Conservation (phyloP, 495 filamentous ascomycete genomes). For the Tuber umbilicatum region DNA sequence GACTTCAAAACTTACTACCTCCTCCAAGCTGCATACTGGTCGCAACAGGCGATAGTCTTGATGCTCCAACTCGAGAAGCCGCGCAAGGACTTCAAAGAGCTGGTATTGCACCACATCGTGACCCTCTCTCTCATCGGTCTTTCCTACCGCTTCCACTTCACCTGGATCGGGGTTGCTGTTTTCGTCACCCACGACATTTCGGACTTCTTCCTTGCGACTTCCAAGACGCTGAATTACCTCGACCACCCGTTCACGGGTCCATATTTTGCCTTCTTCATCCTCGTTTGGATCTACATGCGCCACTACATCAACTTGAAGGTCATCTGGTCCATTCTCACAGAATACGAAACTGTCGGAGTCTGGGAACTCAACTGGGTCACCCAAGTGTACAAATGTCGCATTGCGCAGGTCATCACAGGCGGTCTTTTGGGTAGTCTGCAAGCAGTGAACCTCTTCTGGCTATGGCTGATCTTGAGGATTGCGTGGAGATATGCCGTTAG, state of each 20-base stretch:
- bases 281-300: conserved; percentile 83
- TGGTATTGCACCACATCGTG: conserved; percentile 90
- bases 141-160: conserved; percentile 97
- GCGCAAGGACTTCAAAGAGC: conserved; percentile 90
- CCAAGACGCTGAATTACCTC: conserved; percentile 90
- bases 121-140: conserved; percentile 78
- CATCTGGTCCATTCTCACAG: conserved; percentile 73
- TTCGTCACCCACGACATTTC: conserved; percentile 95
- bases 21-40: conserved; percentile 92
- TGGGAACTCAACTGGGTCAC: conserved; percentile 82
- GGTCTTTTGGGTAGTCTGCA: conserved; percentile 65
- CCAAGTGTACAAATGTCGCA: conserved; percentile 72
- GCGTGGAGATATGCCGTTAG: conserved; percentile 54
- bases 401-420: conserved; percentile 69
- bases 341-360: conserved; percentile 82
- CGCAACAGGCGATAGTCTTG: conserved; percentile 88
- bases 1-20: conserved; percentile 97
- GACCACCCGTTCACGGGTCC: conserved; percentile 67
- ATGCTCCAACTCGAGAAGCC: conserved; percentile 87
- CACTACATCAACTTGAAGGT: conserved; percentile 88
- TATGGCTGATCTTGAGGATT: conserved; percentile 73
- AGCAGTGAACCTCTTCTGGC: conserved; percentile 79
- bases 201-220: conserved; percentile 97
- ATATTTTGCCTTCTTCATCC: conserved; percentile 79
- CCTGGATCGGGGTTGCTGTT: conserved; percentile 92